Evolutionary conservation across 2,329 filamentous ascomycete genomes (phyloP), one percentile per base, ranked within the genome.

Genomic region (Pseudodiploospora longispora): DNA sequence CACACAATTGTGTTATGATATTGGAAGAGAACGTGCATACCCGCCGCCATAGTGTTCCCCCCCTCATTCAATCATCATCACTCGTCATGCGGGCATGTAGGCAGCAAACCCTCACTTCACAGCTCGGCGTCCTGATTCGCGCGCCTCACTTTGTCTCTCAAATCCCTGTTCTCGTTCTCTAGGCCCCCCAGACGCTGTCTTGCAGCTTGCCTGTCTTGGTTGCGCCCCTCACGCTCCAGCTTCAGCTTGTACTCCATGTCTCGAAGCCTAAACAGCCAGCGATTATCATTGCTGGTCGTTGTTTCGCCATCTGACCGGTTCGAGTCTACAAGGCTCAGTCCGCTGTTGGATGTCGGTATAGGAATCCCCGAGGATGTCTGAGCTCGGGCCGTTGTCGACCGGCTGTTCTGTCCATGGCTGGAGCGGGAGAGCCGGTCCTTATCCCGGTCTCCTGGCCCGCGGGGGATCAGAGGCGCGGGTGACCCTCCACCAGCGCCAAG

Each of bases 231-330:
- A 10, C 93, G 72, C 67, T 98, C 93, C 38, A 86, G 82, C 63
- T 95, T 95, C 12, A 98, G 72, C 54, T 94, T 80, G 52, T 83
- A 77, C 70, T 98, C 93, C 53, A 97, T 70, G 59, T 97, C 90
- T 46, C 87, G 81, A 31, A 97, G 72, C 6, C 93, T 72, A 50
- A 95, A 78, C 51, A 94, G 81, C 87, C 88, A 95, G 53, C 85
- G 80, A 52, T 86, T 83, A 54, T 91, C 84, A 34, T 68, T 67
- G 33, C 51, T 51, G 27, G 47, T 45, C 46, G 47, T 45, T 12
- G 34, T 10, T 6, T 38, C 37, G 7, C 42, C 46, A 9, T 47
- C 46, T 6, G 46, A 30, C 5, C 19, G 31, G 6, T 40, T 36
- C 9, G 42, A 34, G 12, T 47, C 46, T 38, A 47, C n/a, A 31